These are phyloP conservation scores for Ocimum tenuiflorum DNA, from an alignment of 257 asterid species.

Conservation along the genomic window DNA sequence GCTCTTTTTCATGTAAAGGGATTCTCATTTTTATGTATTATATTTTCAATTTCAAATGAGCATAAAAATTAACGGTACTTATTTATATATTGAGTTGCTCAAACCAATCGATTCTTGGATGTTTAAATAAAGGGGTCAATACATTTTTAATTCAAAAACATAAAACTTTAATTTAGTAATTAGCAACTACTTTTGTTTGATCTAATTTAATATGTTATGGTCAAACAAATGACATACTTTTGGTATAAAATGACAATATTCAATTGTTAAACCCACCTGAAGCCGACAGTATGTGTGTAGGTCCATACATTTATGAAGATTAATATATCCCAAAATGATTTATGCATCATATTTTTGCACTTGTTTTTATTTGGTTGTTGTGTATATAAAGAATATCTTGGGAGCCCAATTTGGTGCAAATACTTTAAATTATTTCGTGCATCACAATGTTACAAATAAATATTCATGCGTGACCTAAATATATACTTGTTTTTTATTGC, in stretches of 20 bases:
- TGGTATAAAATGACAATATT: slow-evolving; percentile 18
- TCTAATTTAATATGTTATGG: neutral
- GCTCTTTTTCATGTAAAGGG: too few relatives aligned
- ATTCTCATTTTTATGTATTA: too few relatives aligned
- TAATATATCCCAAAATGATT: slow-evolving; percentile 1
- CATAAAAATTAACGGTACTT: too few relatives aligned
- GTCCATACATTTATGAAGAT: slow-evolving; percentile 9
- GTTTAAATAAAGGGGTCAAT: neutral
- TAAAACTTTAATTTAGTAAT: neutral
- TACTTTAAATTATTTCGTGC: too few relatives aligned
- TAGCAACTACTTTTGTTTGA: neutral
- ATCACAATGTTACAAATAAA: neutral
- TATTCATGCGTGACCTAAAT: too few relatives aligned
- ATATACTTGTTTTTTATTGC: too few relatives aligned
- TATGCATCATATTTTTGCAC: too few relatives aligned
- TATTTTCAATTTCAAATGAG: too few relatives aligned
- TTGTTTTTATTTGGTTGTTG: slow-evolving; percentile 9
- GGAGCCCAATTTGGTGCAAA: neutral
- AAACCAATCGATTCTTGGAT: too few relatives aligned
- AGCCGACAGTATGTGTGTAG: slow-evolving; percentile 21
- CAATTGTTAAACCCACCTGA: slow-evolving; percentile 30
- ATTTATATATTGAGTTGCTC: too few relatives aligned
- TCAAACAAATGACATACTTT: slow-evolving; percentile 15
- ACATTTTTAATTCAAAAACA: neutral
- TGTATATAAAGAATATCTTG: neutral